phyloP scores from a whole-genome alignment of 192 early-diverging fungal species.

The Pilaira anomala region DNA sequence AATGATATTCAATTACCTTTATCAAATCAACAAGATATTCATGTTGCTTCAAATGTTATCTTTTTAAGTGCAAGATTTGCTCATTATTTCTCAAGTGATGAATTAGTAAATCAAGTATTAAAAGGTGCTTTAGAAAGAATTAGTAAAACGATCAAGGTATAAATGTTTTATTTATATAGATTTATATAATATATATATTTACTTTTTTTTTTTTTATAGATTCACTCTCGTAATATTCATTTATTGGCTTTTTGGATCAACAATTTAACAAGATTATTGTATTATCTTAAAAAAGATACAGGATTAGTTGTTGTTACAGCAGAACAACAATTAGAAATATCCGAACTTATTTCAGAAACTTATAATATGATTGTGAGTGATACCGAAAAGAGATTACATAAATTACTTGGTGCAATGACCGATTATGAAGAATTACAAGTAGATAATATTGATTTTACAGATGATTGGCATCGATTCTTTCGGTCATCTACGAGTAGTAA shows the following conservation, averaged over 20 bases:
- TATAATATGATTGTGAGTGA: slow-evolving; percentile 62
- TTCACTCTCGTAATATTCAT: slow-evolving; percentile 53
- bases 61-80: slow-evolving; percentile 90
- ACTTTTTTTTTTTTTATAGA: slow-evolving; percentile 21
- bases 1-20: slow-evolving; percentile 60
- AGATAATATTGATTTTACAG: slow-evolving; percentile 56
- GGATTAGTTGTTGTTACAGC: slow-evolving; percentile 64
- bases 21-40: slow-evolving; percentile 57
- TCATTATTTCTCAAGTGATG: slow-evolving; percentile 71
- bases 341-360: slow-evolving; percentile 72
- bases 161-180: neutral
- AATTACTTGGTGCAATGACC: slow-evolving; percentile 54
- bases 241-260: slow-evolving; percentile 81
- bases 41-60: slow-evolving; percentile 82
- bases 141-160: slow-evolving; percentile 53
- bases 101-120: slow-evolving; percentile 72
- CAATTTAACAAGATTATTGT: slow-evolving; percentile 76
- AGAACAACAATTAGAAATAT: slow-evolving; percentile 70
- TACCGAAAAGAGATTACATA: slow-evolving; percentile 61
- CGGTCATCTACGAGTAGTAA: slow-evolving; percentile 35
- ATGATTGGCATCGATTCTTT: slow-evolving; percentile 59
- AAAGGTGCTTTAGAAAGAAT: slow-evolving; percentile 57
- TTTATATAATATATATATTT: neutral
- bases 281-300: slow-evolving; percentile 85
- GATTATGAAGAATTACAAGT: slow-evolving; percentile 72